These are phyloP conservation scores for Bipolaris sorokiniana DNA, from an alignment of 2,329 filamentous ascomycete genomes.

Conservation along the genomic window DNA sequence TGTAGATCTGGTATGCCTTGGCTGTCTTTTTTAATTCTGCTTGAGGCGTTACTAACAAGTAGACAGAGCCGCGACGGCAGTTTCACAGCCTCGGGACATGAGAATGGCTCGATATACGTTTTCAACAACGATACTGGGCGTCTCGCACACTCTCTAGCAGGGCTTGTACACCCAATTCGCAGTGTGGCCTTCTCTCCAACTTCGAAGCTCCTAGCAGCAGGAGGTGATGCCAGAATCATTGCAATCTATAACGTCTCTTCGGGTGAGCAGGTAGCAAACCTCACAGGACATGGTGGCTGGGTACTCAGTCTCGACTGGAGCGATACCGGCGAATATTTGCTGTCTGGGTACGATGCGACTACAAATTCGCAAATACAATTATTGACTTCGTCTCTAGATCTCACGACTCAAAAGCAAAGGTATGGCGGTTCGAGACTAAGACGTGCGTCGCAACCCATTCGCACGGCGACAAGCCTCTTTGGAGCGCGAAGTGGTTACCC, in stretches of 20 bases:
- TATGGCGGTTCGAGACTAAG: conserved; percentile 87
- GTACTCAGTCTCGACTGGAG: conserved; percentile 93
- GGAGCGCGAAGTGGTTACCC: conserved; percentile 50
- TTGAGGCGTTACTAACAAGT: conserved; percentile 1
- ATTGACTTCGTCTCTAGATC: conserved; percentile 53
- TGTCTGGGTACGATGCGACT: conserved; percentile 68
- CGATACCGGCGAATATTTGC: conserved; percentile 85
- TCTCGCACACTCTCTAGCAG: conserved; percentile 83
- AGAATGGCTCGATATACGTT: conserved; percentile 89
- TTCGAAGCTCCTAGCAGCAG: conserved; percentile 82
- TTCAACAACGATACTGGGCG: conserved; percentile 92
- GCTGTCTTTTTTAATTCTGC: not conserved
- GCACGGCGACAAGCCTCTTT: conserved; percentile 68
- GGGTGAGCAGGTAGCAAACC: conserved; percentile 88
- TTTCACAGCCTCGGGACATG: conserved; percentile 89
- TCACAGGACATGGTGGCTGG: conserved; percentile 83
- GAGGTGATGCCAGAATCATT: conserved; percentile 86
- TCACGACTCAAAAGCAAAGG: conserved; percentile 92
- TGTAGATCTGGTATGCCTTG: conserved; percentile 70
- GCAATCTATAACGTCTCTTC: conserved; percentile 90
- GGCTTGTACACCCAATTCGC: conserved; percentile 85
- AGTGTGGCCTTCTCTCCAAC: conserved; percentile 87
- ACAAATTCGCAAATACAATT: not conserved
- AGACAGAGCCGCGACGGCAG: conserved; percentile 72
- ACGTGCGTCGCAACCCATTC: conserved; percentile 91